Conservation (phyloP, 73 alveolate species). For the Loxodes magnus region DNA sequence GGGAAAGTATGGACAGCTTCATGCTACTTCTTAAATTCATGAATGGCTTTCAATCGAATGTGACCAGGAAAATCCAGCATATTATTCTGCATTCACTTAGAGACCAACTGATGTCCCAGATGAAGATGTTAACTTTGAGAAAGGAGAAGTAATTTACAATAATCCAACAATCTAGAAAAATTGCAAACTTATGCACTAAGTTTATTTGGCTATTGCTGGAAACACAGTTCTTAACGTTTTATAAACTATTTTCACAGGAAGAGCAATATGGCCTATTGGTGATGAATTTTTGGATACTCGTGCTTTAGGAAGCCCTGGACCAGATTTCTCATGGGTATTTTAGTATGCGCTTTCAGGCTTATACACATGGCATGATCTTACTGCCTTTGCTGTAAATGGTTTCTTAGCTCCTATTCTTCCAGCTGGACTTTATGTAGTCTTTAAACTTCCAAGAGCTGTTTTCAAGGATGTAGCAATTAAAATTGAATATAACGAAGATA, state of each 20-base stretch:
- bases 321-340: not conserved
- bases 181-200: not conserved
- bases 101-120: conserved; percentile 4
- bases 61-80: conserved; percentile 4
- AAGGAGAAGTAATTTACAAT: conserved; percentile 7
- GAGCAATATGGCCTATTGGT: conserved; percentile 5
- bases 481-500: conserved; percentile 1
- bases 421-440: not conserved
- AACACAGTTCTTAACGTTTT: not conserved
- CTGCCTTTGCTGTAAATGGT: not conserved
- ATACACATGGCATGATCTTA: conserved; percentile 2
- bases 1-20: conserved; percentile 3
- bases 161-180: conserved; percentile 3
- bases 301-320: not conserved
- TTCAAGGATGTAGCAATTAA: conserved; percentile 1
- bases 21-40: not conserved
- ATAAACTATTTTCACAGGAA: not conserved
- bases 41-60: conserved; percentile 5
- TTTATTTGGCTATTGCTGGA: not conserved
- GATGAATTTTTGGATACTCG: conserved; percentile 6
- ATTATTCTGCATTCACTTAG: not conserved
- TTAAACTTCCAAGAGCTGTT: not conserved
- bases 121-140: conserved; percentile 13
- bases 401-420: conserved; percentile 10
- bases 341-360: not conserved